phyloP scores from a whole-genome alignment of 495 filamentous ascomycete species.

The Hypoxylon lenormandii region DNA sequence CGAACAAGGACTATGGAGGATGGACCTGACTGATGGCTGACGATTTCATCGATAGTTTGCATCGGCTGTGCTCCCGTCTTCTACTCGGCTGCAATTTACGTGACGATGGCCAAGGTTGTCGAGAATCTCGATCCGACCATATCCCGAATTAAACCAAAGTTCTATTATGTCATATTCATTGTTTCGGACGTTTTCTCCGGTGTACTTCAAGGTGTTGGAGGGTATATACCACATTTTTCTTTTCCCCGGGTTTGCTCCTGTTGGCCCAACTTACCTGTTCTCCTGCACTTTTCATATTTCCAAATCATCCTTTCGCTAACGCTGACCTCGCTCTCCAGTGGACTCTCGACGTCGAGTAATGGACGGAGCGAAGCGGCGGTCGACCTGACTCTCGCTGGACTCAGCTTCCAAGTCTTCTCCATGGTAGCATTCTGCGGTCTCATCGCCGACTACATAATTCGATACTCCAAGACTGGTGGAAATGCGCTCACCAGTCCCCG shows the following conservation, averaged over 20 bases:
- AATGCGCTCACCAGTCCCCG: slow-evolving; percentile 12
- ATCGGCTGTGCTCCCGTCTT: slow-evolving; percentile 69
- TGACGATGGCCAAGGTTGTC: slow-evolving; percentile 63
- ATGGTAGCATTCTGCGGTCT: slow-evolving; percentile 59
- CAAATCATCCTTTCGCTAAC: neutral
- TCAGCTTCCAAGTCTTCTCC: slow-evolving; percentile 61
- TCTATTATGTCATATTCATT: slow-evolving; percentile 68
- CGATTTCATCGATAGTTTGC: slow-evolving; percentile 53
- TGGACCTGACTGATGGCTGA: neutral
- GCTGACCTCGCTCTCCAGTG: slow-evolving; percentile 47
- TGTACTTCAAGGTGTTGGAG: slow-evolving; percentile 64
- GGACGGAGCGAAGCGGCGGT: slow-evolving; percentile 51
- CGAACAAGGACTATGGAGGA: neutral
- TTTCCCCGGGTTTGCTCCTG: neutral
- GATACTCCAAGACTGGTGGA: slow-evolving; percentile 41
- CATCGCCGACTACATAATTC: slow-evolving; percentile 58
- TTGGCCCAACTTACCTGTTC: neutral
- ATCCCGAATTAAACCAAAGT: slow-evolving; percentile 64
- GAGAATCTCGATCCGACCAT: slow-evolving; percentile 60
- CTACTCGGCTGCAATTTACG: slow-evolving; percentile 70
- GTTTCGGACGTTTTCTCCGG: slow-evolving; percentile 64
- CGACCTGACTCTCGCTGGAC: slow-evolving; percentile 64
- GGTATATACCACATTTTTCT: slow-evolving; percentile 11
- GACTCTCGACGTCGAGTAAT: slow-evolving; percentile 48
- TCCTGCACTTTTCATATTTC: neutral